Conservation (phyloP, 768 basidiomycete genomes). For the Lactarius evosmus region DNA sequence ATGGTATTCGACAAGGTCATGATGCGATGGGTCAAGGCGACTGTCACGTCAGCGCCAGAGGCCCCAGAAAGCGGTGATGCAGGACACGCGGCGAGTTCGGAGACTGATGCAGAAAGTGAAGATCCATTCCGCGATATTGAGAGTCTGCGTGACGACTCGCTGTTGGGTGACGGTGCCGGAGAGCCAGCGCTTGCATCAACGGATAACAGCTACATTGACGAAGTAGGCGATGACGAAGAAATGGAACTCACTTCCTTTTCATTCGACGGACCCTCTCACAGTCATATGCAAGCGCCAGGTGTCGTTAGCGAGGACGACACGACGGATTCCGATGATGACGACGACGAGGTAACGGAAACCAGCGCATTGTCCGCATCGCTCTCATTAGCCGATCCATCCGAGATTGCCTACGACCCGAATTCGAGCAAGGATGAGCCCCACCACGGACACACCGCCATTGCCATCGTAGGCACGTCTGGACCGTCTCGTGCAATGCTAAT, state of each 20-base stretch:
- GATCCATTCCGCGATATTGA: conserved; percentile 94
- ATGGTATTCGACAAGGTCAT: conserved; percentile 84
- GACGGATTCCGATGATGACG: conserved; percentile 42
- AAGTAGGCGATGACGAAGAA: conserved; percentile 61
- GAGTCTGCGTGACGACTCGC: conserved; percentile 57
- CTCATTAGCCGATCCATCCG: conserved; percentile 23
- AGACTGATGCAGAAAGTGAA: conserved; percentile 56
- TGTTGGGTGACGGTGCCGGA: conserved; percentile 23
- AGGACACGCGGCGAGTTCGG: conserved; percentile 36
- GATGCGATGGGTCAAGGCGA: conserved; percentile 82
- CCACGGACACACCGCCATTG: conserved; percentile 20
- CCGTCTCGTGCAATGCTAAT: conserved; percentile 28
- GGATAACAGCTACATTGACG: conserved; percentile 42
- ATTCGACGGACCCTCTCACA: conserved; percentile 58
- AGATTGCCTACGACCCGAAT: conserved; percentile 18
- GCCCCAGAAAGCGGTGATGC: conserved; percentile 31
- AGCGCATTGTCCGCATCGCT: conserved; percentile 28
- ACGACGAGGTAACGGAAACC: conserved; percentile 29
- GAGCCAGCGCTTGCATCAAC: conserved; percentile 14
- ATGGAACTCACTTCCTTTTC: conserved; percentile 68
- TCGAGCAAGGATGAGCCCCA: conserved; percentile 22
- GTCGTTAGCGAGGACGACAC: conserved; percentile 35
- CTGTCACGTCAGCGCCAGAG: conserved; percentile 36
- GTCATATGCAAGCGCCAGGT: conserved; percentile 33
- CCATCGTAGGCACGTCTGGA: conserved; percentile 15